Percentiles rank a stretch among this genome's conserved stretches.
Evolutionary conservation across 805 yeast genomes (phyloP).

Genomic region (Metschnikowia aberdeeniae): DNA sequence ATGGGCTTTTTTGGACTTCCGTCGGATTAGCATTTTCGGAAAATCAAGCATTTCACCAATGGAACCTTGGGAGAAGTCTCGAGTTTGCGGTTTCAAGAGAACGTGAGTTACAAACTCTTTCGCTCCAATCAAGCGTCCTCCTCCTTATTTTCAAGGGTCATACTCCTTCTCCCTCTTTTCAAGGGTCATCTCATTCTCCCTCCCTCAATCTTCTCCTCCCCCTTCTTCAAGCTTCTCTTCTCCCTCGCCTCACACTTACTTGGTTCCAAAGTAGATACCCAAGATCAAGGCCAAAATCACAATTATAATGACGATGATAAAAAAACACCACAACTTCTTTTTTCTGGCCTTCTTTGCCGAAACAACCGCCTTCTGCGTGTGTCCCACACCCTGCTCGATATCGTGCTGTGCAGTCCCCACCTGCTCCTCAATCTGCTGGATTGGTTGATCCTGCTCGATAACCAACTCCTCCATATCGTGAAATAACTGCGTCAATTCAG

Average conservation of each 20-base stretch:
- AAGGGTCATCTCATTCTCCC: not conserved
- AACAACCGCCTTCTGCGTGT: slow-evolving; percentile 84
- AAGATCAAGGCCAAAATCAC: slow-evolving; percentile 64
- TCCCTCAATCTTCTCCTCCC: slow-evolving; percentile 4
- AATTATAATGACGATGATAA: slow-evolving; percentile 56
- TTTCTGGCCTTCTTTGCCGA: slow-evolving; percentile 87
- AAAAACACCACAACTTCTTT: slow-evolving; percentile 82
- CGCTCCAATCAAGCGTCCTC: no score
- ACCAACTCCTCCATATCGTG: slow-evolving; percentile 95
- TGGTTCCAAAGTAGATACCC: slow-evolving; percentile 53
- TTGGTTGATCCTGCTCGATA: slow-evolving; percentile 88
- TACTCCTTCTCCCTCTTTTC: no score
- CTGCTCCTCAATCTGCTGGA: slow-evolving; percentile 77
- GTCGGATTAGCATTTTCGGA: no score
- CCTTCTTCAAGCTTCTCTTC: no score
- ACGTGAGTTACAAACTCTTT: no score
- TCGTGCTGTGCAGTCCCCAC: slow-evolving; percentile 82
- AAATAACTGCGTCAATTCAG: slow-evolving; percentile 90
- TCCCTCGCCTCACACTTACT: not conserved
- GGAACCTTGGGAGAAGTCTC: no score
- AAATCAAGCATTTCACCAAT: no score
- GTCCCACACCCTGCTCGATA: slow-evolving; percentile 91
- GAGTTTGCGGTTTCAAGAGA: no score
- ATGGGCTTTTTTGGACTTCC: no score
- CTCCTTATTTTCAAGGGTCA: no score